Evolutionary conservation across 1,284 basidiomycete genomes (phyloP).

Genomic region (Tilletia caries): DNA sequence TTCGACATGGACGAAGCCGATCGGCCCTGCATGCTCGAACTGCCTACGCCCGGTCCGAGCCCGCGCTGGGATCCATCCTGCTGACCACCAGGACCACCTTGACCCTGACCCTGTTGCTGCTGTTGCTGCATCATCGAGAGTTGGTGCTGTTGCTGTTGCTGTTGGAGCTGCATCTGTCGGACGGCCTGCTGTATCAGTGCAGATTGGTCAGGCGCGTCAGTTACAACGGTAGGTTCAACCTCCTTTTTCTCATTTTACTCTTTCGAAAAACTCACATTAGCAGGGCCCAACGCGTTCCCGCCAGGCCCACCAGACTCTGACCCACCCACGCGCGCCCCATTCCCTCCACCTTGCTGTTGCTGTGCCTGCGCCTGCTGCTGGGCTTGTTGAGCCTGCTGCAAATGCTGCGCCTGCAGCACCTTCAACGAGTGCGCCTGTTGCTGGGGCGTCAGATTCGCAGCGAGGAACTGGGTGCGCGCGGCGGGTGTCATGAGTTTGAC

Average conservation of each 20-base stretch:
- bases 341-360: constrained; percentile 17
- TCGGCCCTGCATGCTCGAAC: no score
- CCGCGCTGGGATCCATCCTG: constrained; percentile 19
- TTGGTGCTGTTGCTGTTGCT: constrained; percentile 5
- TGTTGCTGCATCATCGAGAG: neutral
- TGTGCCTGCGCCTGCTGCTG: constrained; percentile 19
- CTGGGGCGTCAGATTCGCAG: neutral
- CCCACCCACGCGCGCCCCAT: no score
- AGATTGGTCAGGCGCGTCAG: no score
- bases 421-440: neutral
- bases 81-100: no score
- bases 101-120: no score
- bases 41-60: no score
- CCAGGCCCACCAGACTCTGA: neutral
- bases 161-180: neutral
- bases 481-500: constrained; percentile 46
- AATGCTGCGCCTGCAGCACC: neutral
- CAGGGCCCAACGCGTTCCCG: no score
- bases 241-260: no score
- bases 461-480: constrained; percentile 20
- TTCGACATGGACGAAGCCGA: no score
- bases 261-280: no score
- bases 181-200: neutral
- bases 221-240: no score
- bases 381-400: no score